Base-by-base conservation (phyloP, 805 yeast species). In the Brettanomyces custersianus region DNA sequence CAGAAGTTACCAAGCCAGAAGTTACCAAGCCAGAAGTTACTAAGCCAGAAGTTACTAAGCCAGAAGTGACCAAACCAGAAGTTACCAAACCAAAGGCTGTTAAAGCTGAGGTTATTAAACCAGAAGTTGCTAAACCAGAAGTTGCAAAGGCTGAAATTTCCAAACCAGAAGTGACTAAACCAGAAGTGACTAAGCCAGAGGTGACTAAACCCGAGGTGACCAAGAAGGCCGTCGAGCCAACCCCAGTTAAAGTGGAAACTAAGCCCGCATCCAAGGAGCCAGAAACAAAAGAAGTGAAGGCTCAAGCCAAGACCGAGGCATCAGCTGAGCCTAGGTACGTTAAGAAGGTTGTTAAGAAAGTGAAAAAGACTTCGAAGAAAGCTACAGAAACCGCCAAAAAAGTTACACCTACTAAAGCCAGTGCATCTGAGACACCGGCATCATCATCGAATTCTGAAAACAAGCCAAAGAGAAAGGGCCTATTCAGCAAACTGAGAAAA, bases 401-500 rank as follows among this genome's bases (percentile, higher is more conserved):
- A 24, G 13, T 15, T 4, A 26, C 41, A 13, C 28, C 49, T 18
- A 22, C 25, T 15, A 20, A 30, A 12, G 20, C 28, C 16, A 15
- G 10, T 31, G 11, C 26, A 10, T 20, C 9, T 8, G 18, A 23
- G n/a, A 16, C 38, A 4, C 13, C 27, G n/a, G 18, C 12, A 12
- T 9, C 31, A 3, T 18, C 27, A 8, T 12, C 39, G 3, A 39
- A 45, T 12, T 30, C 43, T 23, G 16, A 25, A 17, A 25, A 3
- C 17, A 25, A 18, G n/a, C 19, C 34, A 7, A 35, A 67, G 55
- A 63, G 60, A 50, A 57, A 61, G 25, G 62, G 68, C 11, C 60
- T 70, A 33, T 55, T 67, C 37, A 46, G 64, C 36, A 65, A 62
- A 51, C 40, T 68, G 42, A 67, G 65, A 55, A 65, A 60, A 45